Conservation (phyloP, 306 rosid genomes). For the Prunus salicina region DNA sequence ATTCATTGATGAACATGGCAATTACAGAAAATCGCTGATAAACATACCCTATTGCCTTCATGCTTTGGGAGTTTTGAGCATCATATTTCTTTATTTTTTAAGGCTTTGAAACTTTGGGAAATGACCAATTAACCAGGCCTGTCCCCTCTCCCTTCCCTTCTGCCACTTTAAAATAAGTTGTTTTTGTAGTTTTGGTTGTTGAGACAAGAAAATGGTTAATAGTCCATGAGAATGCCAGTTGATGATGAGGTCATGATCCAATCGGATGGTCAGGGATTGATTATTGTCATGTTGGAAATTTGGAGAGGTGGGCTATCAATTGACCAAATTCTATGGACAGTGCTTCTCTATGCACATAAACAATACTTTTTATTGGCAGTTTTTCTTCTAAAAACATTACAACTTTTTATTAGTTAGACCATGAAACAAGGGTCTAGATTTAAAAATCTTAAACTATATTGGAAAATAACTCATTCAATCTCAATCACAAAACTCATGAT, state of each 20-base stretch:
- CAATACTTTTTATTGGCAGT: not conserved
- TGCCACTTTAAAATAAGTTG: not conserved
- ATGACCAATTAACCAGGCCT: conserved; percentile 13
- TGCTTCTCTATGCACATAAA: not conserved
- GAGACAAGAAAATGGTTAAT: conserved; percentile 15
- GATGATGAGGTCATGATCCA: conserved; percentile 22
- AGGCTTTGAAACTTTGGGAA: conserved; percentile 10
- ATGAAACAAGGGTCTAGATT: not conserved
- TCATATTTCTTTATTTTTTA: not conserved
- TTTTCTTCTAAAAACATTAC: no score
- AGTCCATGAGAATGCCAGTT: conserved; percentile 9
- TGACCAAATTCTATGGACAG: conserved; percentile 2
- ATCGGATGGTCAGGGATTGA: conserved; percentile 20
- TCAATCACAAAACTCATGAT: not conserved
- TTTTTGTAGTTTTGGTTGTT: conserved; percentile 6
- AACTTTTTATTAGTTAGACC: not conserved
- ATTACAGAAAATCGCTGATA: no score
- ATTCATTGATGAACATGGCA: no score
- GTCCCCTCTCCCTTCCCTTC: not conserved
- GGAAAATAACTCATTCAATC: not conserved
- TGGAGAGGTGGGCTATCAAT: conserved; percentile 10
- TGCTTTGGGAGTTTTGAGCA: conserved; percentile 7
- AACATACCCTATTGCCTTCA: not conserved
- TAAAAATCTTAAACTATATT: not conserved
- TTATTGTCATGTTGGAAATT: conserved; percentile 10